Evolutionary conservation across 768 basidiomycete genomes (phyloP).

Genomic region (Pleurotus cornucopiae): DNA sequence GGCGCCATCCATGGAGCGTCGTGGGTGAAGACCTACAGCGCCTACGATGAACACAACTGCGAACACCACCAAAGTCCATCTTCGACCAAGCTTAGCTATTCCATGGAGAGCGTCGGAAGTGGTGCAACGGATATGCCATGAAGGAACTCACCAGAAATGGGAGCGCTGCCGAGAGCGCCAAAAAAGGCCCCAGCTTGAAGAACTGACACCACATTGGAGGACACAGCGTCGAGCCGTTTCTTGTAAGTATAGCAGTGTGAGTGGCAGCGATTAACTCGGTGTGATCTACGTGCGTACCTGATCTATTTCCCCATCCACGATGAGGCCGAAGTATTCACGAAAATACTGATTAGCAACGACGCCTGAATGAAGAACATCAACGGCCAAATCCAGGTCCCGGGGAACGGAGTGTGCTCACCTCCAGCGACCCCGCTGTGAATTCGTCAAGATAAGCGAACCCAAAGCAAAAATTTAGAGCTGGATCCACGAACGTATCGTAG

Average conservation of each 20-base stretch:
- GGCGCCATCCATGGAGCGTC: background rate
- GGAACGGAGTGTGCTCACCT: slow-evolving; percentile 29
- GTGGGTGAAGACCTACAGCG: slow-evolving; percentile 44
- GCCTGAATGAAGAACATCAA: slow-evolving; percentile 17
- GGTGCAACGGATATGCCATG: background rate
- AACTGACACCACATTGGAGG: slow-evolving; percentile 82
- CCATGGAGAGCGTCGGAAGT: background rate
- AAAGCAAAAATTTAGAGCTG: background rate
- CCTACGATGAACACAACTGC: slow-evolving; percentile 64
- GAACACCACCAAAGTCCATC: slow-evolving; percentile 57
- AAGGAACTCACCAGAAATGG: slow-evolving; percentile 51
- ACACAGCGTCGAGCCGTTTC: slow-evolving; percentile 44
- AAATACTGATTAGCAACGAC: slow-evolving; percentile 66
- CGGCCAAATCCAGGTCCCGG: background rate
- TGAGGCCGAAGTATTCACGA: slow-evolving; percentile 55
- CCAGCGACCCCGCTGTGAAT: slow-evolving; percentile 21
- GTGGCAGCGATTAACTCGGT: background rate
- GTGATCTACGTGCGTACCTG: slow-evolving; percentile 1
- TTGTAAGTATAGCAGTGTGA: background rate
- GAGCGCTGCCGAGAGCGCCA: slow-evolving; percentile 73
- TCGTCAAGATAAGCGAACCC: background rate
- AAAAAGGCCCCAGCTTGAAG: slow-evolving; percentile 88
- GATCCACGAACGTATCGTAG: slow-evolving; percentile 5
- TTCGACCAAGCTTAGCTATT: slow-evolving; percentile 61
- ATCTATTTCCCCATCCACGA: slow-evolving; percentile 30